These are phyloP conservation scores for Ceratobasidium sp. DNA, from an alignment of 1,284 basidiomycete species.

Conservation along the genomic window DNA sequence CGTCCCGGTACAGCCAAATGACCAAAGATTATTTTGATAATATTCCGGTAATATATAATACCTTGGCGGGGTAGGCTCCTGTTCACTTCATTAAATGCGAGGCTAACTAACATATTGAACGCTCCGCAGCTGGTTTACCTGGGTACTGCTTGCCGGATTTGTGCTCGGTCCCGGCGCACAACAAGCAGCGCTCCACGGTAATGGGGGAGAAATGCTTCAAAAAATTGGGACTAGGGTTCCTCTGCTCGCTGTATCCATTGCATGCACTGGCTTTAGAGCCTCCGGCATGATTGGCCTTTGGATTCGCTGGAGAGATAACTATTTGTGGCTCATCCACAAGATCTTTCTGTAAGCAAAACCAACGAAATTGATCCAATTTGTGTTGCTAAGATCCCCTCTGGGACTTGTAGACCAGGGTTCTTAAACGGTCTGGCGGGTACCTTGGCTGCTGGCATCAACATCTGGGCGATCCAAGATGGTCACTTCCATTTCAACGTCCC, in stretches of 20 bases:
- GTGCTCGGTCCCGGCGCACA: constrained; percentile 20
- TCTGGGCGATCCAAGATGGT: constrained; percentile 36
- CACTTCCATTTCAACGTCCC: constrained; percentile 17
- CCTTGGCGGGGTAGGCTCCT: constrained; percentile 18
- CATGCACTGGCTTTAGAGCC: constrained; percentile 24
- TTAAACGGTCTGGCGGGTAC: constrained; percentile 32
- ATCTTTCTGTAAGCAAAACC: constrained; percentile 9
- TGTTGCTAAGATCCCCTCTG: neutral
- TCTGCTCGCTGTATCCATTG: constrained; percentile 4
- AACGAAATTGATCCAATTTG: neutral
- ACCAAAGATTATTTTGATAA: constrained; percentile 20
- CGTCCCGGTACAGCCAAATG: constrained; percentile 33
- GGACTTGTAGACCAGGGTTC: constrained; percentile 6
- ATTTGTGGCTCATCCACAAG: constrained; percentile 34
- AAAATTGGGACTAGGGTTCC: constrained; percentile 20
- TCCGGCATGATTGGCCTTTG: constrained; percentile 21
- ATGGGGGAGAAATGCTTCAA: neutral
- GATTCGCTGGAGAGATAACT: constrained; percentile 19
- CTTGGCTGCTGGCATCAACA: constrained; percentile 13
- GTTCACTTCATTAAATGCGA: neutral
- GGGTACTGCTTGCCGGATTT: constrained; percentile 35
- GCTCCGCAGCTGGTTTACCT: constrained; percentile 13
- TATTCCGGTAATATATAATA: constrained; percentile 17
- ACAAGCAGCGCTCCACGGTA: neutral
- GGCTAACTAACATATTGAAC: neutral